Evolutionary conservation across 441 rosid species (phyloP).

Genomic region (Brassica hybrid): DNA sequence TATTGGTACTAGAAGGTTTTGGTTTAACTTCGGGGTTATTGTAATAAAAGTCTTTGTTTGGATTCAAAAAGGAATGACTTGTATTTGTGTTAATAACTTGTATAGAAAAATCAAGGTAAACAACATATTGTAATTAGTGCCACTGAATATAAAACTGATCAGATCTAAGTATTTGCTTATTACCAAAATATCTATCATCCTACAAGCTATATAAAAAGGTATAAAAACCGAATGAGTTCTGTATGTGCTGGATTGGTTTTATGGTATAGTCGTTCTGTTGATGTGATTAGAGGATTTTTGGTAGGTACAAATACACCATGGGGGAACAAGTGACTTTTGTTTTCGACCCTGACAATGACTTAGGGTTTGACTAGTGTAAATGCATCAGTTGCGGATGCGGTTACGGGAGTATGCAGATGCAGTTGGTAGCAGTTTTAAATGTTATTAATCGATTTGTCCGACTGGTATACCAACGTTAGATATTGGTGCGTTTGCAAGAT

Average conservation of each 20-base stretch:
- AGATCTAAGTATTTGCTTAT: background rate
- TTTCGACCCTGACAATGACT: background rate
- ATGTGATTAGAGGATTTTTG: background rate
- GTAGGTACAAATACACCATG: background rate
- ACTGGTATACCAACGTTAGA: too few relatives aligned
- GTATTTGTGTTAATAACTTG: slow-evolving; percentile 18
- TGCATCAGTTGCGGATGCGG: too few relatives aligned
- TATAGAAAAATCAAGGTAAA: slow-evolving; percentile 7
- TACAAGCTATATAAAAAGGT: background rate
- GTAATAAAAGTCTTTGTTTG: slow-evolving; percentile 33
- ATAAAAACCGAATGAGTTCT: background rate
- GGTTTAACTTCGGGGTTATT: slow-evolving; percentile 22
- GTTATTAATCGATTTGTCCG: too few relatives aligned
- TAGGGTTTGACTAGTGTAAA: background rate
- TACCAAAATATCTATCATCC: background rate
- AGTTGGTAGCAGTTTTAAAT: too few relatives aligned
- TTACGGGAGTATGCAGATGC: too few relatives aligned
- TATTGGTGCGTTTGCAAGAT: too few relatives aligned
- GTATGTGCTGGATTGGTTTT: background rate
- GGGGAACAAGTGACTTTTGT: background rate
- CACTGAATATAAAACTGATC: background rate
- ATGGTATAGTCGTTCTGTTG: background rate
- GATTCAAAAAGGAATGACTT: slow-evolving; percentile 24
- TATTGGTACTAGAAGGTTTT: slow-evolving; percentile 42
- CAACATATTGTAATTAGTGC: background rate